Percentiles rank a stretch among this genome's conserved stretches.
Conservation (phyloP, 1,284 basidiomycete species). For the Rhodotorula glutinis region DNA sequence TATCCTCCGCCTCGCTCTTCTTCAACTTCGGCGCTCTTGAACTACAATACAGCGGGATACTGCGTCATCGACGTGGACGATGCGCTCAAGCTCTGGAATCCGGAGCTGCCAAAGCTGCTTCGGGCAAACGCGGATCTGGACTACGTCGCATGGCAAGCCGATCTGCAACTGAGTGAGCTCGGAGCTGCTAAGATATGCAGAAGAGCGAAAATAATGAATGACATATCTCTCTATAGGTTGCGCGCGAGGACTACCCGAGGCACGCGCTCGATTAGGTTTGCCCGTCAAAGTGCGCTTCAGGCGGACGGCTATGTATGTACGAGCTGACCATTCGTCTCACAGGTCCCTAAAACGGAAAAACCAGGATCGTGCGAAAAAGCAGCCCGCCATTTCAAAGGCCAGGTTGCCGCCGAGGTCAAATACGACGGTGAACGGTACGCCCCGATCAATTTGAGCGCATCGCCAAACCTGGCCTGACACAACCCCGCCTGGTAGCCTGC, state of each 20-base stretch:
- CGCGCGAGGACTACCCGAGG: not conserved
- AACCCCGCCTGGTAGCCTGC: slow-evolving; percentile 51
- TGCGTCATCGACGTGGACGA: slow-evolving; percentile 59
- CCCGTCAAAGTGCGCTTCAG: slow-evolving; percentile 56
- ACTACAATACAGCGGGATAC: slow-evolving; percentile 59
- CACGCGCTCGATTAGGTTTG: slow-evolving; percentile 52
- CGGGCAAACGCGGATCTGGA: slow-evolving; percentile 59
- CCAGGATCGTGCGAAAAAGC: slow-evolving; percentile 27
- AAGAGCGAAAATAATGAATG: no score
- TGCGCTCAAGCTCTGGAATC: slow-evolving; percentile 71
- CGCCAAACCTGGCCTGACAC: not conserved
- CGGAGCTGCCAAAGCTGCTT: slow-evolving; percentile 60
- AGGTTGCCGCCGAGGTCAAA: slow-evolving; percentile 79
- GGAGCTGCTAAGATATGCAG: not conserved
- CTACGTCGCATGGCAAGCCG: slow-evolving; percentile 58
- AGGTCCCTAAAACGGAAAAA: slow-evolving; percentile 80
- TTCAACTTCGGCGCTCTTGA: slow-evolving; percentile 50
- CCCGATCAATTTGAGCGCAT: no score
- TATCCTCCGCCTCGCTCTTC: slow-evolving; percentile 59
- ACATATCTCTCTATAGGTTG: not conserved
- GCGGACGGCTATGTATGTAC: rapidly evolving
- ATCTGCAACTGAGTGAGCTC: slow-evolving; percentile 46
- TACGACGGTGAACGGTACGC: slow-evolving; percentile 77
- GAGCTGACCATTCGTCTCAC: not conserved
- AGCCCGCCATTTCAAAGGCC: slow-evolving; percentile 46